Evolutionary conservation across 805 yeast species (phyloP).

Genomic region (Candida dendrica): DNA sequence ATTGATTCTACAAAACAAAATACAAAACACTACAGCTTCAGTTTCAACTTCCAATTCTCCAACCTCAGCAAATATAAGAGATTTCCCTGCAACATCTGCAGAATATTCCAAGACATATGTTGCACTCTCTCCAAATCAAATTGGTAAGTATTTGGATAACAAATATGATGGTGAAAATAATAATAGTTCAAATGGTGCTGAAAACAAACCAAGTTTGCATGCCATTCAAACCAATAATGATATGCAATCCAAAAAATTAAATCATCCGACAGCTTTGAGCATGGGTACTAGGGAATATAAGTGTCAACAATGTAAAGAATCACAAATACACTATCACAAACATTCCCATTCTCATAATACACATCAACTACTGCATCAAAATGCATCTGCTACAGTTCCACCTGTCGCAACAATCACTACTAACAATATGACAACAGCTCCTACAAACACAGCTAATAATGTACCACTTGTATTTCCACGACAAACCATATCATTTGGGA

Average conservation of each 20-base stretch:
- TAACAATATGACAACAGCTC: too few species aligned
- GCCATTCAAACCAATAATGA: too few species aligned
- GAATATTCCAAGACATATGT: conserved; percentile 6
- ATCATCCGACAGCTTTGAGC: background rate
- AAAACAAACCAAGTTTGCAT: too few species aligned
- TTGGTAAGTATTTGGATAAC: conserved; percentile 14
- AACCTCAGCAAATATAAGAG: too few species aligned
- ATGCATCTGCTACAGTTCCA: background rate
- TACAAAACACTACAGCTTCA: background rate
- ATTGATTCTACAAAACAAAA: conserved; percentile 18
- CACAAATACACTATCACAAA: background rate
- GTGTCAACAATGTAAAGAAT: background rate
- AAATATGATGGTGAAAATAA: conserved; percentile 3
- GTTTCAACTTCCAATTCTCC: background rate
- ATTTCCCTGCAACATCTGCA: background rate
- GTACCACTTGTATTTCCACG: background rate
- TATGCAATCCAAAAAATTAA: too few species aligned
- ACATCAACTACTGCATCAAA: background rate
- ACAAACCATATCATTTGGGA: background rate
- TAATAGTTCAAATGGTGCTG: background rate
- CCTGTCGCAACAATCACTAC: too few species aligned
- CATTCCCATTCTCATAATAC: background rate
- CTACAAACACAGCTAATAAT: background rate
- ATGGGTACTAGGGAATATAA: background rate
- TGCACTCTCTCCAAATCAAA: conserved; percentile 11